A percentile compares a stretch with the other conserved stretches of the same genome.
These are phyloP conservation scores for Luvunga scandens DNA, from an alignment of 345 rosid genomes.

Conservation along the genomic window DNA sequence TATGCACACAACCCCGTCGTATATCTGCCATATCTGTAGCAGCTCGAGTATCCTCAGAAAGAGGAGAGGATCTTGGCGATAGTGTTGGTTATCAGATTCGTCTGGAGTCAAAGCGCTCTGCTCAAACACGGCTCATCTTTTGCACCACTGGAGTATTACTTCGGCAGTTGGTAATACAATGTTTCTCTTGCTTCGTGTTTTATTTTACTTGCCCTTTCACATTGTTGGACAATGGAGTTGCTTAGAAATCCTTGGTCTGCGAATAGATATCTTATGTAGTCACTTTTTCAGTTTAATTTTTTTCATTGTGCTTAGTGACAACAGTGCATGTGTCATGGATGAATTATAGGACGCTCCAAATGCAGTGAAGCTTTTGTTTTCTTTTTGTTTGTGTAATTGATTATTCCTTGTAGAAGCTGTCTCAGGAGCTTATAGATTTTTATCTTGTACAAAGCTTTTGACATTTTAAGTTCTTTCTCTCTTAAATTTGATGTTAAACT, in stretches of 20 bases:
- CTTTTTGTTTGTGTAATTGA: conserved; percentile 1
- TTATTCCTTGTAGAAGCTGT: conserved; percentile 5
- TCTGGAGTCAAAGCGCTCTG: conserved; percentile 73
- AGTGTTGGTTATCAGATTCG: conserved; percentile 97
- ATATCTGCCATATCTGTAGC: conserved; percentile 96
- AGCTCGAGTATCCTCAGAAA: conserved; percentile 86
- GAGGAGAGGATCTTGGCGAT: conserved; percentile 87
- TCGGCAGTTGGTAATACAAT: conserved; percentile 62
- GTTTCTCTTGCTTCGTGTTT: conserved; percentile 10
- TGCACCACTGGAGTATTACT: conserved; percentile 96
- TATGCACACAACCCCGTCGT: conserved; percentile 97
- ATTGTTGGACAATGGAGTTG: background rate
- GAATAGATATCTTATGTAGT: background rate
- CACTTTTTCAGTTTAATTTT: background rate
- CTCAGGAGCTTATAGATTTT: background rate
- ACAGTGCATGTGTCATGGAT: background rate
- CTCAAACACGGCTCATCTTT: conserved; percentile 78
- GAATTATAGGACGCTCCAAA: background rate
- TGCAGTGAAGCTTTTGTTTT: conserved; percentile 5
- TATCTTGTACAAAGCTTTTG: conserved; percentile 3
- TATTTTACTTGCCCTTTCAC: background rate
- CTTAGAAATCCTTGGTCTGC: background rate
- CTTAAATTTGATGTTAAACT: conserved; percentile 23
- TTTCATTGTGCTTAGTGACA: background rate
- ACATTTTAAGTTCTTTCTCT: conserved; percentile 16